phyloP scores from a whole-genome alignment of 176 grass and related monocot genomes.

The Aegilops sharonensis region DNA sequence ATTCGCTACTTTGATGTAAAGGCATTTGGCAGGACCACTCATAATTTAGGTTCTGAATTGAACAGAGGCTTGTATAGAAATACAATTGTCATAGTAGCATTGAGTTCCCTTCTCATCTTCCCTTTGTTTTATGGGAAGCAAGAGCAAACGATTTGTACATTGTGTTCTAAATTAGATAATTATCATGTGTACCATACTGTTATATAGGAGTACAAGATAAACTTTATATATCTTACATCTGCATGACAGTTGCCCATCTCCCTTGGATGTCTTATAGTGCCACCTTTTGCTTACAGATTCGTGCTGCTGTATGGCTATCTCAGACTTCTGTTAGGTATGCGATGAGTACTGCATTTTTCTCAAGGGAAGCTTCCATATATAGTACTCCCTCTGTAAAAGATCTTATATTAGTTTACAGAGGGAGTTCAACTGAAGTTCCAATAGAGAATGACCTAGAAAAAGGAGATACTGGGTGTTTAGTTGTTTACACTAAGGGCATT shows the following conservation, averaged over 20 bases:
- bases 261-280: background rate
- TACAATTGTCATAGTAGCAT: background rate
- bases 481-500: background rate
- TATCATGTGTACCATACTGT: background rate
- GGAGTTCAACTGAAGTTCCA: background rate
- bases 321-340: background rate
- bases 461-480: background rate
- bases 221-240: background rate
- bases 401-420: too few relatives aligned
- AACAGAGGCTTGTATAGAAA: constrained; percentile 21
- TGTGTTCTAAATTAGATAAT: background rate
- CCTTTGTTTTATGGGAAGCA: constrained; percentile 29
- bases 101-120: background rate
- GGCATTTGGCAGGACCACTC: background rate
- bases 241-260: background rate
- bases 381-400: too few relatives aligned
- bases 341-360: background rate
- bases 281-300: constrained; percentile 15
- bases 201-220: background rate
- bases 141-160: constrained; percentile 5
- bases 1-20: background rate
- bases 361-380: background rate
- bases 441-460: background rate
- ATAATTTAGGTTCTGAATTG: background rate
- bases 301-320: background rate